Evolutionary conservation across 306 rosid genomes (phyloP), one percentile per base, ranked within the genome.

Genomic region (Arachis stenosperma): DNA sequence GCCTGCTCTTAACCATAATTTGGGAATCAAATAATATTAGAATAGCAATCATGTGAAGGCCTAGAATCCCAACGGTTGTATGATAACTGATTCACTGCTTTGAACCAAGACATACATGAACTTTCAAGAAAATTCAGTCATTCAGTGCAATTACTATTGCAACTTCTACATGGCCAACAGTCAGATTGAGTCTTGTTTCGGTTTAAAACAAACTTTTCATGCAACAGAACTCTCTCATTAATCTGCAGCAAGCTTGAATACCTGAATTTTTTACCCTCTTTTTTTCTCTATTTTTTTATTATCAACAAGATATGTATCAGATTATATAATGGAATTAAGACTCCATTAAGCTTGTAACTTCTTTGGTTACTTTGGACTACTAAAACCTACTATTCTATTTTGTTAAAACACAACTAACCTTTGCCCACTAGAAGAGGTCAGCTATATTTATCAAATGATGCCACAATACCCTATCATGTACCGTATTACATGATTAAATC

Each of bases 331-430:
- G 56, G 7, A 46, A 52, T 52, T 6, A 52, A 52, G 3, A 14
- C 2, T 52, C 13, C 9, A 14, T 52, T 22, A 65, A 44, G 39
- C 10, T 22, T 12, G 10, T 37, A 6, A 46, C 42, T 65, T 11
- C 6, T 65, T 65, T 51, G 61, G 70, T 65, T 43, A 43, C 22
- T 44, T 27, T 65, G 11, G 56, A 27, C 56, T 33, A 33, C 37
- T 33, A 33, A 33, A 33, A 33, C 4, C 37, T 33, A 33, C 4
- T 33, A 33, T 33, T 33, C 37, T 33, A 33, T 33, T 33, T 33
- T 33, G 37, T 33, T 33, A 33, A 33, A 33, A 33, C 37, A 33
- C 37, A 33, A 33, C 37, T 33, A 33, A 33, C 4, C 37, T 2
- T 33, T 33, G 37, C 4, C 37, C 37, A 33, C 37, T 33, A 2